These are phyloP conservation scores for Yarrowia divulgata DNA, from an alignment of 805 yeast species.

Conservation along the genomic window DNA sequence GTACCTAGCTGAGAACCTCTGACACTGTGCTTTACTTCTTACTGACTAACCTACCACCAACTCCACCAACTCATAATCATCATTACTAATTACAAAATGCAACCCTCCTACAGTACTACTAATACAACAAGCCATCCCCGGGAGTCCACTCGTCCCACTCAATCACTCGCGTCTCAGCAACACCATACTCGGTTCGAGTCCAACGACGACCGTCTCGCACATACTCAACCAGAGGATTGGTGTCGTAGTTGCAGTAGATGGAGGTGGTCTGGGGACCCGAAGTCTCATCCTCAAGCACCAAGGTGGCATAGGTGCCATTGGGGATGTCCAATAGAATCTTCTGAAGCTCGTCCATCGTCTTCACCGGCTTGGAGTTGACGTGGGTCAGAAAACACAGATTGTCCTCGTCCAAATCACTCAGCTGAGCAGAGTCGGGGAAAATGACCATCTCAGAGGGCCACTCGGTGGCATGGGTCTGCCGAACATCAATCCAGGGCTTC, in stretches of 20 bases:
- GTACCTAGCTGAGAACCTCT: too few relatives aligned
- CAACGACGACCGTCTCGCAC: conserved; percentile 49
- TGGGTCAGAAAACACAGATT: conserved; percentile 79
- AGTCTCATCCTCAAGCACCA: conserved; percentile 80
- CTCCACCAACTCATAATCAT: too few relatives aligned
- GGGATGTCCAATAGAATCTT: conserved; percentile 67
- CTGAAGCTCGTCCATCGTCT: conserved; percentile 69
- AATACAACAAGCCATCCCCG: neutral
- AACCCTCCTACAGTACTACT: neutral
- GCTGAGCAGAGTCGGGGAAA: conserved; percentile 70
- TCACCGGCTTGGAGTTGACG: conserved; percentile 75
- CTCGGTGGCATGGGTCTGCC: conserved; percentile 70
- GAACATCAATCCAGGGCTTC: conserved; percentile 85
- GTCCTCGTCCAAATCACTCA: conserved; percentile 81
- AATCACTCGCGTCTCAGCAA: conserved; percentile 10
- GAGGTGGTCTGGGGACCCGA: conserved; percentile 83
- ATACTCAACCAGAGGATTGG: conserved; percentile 63
- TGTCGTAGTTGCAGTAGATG: conserved; percentile 82
- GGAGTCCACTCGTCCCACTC: conserved; percentile 39
- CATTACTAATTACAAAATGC: neutral
- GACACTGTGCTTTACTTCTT: too few relatives aligned
- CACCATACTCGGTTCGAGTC: conserved; percentile 28
- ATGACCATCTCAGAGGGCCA: conserved; percentile 70
- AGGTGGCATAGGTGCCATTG: conserved; percentile 76
- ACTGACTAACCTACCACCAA: too few relatives aligned